Conservation (phyloP, 2,329 filamentous ascomycete genomes). For the Rachicladosporium sp. region DNA sequence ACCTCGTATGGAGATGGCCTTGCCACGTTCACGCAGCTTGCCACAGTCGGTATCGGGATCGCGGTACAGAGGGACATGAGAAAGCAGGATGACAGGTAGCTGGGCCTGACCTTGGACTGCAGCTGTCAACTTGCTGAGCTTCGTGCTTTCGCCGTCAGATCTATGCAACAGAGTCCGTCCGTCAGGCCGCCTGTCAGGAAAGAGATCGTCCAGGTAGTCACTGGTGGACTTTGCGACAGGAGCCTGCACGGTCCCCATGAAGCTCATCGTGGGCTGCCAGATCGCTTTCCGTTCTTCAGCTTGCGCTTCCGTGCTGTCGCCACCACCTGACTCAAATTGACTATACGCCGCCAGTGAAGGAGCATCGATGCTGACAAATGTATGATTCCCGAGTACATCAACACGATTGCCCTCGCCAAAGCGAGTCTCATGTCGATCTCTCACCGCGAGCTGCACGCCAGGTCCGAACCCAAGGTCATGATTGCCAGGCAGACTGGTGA, state of each 20-base stretch:
- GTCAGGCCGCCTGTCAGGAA: too few relatives aligned
- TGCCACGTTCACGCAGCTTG: conserved; percentile 71
- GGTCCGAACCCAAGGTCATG: conserved; percentile 88
- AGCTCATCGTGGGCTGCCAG: conserved; percentile 64
- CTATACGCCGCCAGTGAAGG: conserved; percentile 72
- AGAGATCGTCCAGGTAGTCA: conserved; percentile 43
- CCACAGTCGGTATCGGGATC: conserved; percentile 76
- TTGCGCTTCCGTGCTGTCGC: conserved; percentile 37
- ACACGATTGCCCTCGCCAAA: conserved; percentile 89
- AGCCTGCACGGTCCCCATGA: conserved; percentile 54
- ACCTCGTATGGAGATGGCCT: conserved; percentile 61
- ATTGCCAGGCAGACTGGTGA: conserved; percentile 81
- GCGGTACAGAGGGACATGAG: conserved; percentile 82
- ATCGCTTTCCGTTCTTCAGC: conserved; percentile 33
- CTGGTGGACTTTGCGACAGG: conserved; percentile 56
- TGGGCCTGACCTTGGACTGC: conserved; percentile 28
- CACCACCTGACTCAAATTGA: conserved; percentile 41
- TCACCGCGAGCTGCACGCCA: conserved; percentile 67
- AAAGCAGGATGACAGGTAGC: conserved; percentile 78
- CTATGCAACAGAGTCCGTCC: too few relatives aligned
- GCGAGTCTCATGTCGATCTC: conserved; percentile 71
- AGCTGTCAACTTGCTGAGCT: neutral
- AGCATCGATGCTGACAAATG: conserved; percentile 81
- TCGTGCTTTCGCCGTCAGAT: too few relatives aligned
- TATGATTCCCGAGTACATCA: conserved; percentile 88